These are phyloP conservation scores for Blumeriella jaapii DNA, from an alignment of 2,329 filamentous ascomycete genomes.

Conservation along the genomic window DNA sequence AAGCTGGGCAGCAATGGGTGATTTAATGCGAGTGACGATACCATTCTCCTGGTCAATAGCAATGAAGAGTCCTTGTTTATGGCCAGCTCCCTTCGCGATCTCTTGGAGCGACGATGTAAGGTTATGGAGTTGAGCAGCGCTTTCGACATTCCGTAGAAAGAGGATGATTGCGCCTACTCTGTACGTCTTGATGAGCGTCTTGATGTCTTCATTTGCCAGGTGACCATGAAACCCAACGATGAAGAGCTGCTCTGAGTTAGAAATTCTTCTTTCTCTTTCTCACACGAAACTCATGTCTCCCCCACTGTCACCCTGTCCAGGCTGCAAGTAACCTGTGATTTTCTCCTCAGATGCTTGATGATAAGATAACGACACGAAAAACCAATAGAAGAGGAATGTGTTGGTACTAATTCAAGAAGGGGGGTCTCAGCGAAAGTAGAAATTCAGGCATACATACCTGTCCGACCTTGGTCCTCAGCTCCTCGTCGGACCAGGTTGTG, in stretches of 20 bases:
- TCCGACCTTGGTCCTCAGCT: conserved; percentile 19
- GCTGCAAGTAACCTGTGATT: too few species aligned
- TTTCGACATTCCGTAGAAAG: conserved; percentile 32
- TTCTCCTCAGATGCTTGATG: too few species aligned
- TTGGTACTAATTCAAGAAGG: background rate
- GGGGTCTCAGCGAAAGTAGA: background rate
- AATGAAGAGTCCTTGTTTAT: conserved; percentile 32
- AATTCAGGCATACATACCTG: conserved; percentile 14
- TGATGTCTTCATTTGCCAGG: conserved; percentile 30
- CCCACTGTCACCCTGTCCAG: too few species aligned
- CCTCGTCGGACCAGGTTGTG: conserved; percentile 18
- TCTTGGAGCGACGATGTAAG: conserved; percentile 29
- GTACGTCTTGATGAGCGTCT: conserved; percentile 31
- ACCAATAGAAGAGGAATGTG: background rate
- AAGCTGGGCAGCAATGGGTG: conserved; percentile 30
- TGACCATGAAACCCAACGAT: conserved; percentile 33
- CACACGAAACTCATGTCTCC: too few species aligned
- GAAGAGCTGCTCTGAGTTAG: conserved; percentile 29
- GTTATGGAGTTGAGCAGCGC: conserved; percentile 30
- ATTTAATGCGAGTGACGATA: conserved; percentile 31
- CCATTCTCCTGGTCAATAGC: conserved; percentile 36
- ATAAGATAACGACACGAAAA: background rate
- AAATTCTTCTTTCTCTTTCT: background rate
- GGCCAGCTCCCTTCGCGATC: conserved; percentile 29
- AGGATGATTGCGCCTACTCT: conserved; percentile 32